These are phyloP conservation scores for Fragaria vesca DNA, from an alignment of 306 rosid species.

Conservation along the genomic window DNA sequence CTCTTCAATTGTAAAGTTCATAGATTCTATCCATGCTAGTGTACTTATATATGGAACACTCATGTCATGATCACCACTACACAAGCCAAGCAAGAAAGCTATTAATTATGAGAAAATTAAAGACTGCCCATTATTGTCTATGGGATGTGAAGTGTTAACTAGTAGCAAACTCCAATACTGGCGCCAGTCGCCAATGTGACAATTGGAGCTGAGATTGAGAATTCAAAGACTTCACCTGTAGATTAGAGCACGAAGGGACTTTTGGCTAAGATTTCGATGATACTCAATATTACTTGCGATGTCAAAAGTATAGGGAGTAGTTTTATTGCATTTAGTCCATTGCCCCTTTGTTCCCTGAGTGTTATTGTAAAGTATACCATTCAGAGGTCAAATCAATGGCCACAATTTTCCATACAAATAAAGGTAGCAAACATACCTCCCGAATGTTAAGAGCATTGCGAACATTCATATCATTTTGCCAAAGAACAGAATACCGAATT, in stretches of 20 bases:
- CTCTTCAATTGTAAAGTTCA: constrained; percentile 26
- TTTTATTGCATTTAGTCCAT: constrained; percentile 5
- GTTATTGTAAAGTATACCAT: not conserved
- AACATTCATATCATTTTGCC: constrained; percentile 10
- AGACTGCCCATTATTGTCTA: not conserved
- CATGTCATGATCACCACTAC: constrained; percentile 49
- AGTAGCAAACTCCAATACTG: not conserved
- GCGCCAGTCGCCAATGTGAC: not conserved
- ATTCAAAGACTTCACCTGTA: constrained; percentile 3
- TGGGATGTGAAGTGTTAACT: not conserved
- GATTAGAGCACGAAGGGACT: not conserved
- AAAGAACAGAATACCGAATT: not conserved
- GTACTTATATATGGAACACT: constrained; percentile 35
- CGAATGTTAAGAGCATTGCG: constrained; percentile 12
- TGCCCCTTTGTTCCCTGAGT: constrained; percentile 6
- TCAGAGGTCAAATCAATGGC: not conserved
- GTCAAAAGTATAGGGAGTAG: constrained; percentile 7
- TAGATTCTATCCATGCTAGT: constrained; percentile 36
- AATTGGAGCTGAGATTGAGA: not conserved
- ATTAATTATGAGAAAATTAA: not conserved
- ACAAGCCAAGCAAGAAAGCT: not conserved
- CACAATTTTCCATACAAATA: not conserved
- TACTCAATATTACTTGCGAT: not conserved
- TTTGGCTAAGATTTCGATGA: constrained; percentile 16
- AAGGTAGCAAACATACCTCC: constrained; percentile 3